Conservation (phyloP, 306 rosid genomes). For the Begonia peltatifolia region DNA sequence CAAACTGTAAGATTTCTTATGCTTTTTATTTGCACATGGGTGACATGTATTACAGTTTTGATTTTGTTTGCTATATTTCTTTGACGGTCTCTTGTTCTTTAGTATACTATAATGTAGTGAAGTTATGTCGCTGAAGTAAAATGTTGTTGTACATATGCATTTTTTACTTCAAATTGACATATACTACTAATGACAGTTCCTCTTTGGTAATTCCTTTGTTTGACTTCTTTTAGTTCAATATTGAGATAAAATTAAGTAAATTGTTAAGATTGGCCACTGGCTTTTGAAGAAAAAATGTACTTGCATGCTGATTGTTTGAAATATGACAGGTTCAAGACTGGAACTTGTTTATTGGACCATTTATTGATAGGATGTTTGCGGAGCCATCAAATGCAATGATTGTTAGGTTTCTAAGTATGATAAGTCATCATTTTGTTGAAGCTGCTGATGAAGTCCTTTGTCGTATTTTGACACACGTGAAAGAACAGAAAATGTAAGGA, state of each 20-base stretch:
- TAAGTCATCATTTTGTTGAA: slow-evolving; percentile 53
- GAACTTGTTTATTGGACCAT: slow-evolving; percentile 52
- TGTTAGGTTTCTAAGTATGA: slow-evolving; percentile 64
- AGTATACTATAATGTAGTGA: too few species aligned
- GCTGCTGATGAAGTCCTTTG: slow-evolving; percentile 50
- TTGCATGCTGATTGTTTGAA: slow-evolving; percentile 10
- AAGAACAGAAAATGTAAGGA: slow-evolving; percentile 53
- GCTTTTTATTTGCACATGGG: neutral
- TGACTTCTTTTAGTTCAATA: too few species aligned
- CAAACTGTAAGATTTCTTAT: slow-evolving; percentile 57
- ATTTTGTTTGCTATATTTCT: slow-evolving; percentile 2
- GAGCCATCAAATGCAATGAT: slow-evolving; percentile 74
- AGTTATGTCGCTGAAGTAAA: neutral
- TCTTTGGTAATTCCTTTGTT: neutral
- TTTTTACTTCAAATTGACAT: neutral
- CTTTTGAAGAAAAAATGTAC: neutral
- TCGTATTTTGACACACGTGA: slow-evolving; percentile 50
- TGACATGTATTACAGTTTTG: too few species aligned
- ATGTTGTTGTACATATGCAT: neutral
- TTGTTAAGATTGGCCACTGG: neutral
- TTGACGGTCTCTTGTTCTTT: neutral
- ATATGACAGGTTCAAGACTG: slow-evolving; percentile 62
- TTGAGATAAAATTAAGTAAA: neutral
- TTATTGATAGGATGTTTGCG: slow-evolving; percentile 77
- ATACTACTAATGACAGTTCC: neutral